Evolutionary conservation across 2,329 filamentous ascomycete species (phyloP).

Genomic region (Sclerotinia glacialis): DNA sequence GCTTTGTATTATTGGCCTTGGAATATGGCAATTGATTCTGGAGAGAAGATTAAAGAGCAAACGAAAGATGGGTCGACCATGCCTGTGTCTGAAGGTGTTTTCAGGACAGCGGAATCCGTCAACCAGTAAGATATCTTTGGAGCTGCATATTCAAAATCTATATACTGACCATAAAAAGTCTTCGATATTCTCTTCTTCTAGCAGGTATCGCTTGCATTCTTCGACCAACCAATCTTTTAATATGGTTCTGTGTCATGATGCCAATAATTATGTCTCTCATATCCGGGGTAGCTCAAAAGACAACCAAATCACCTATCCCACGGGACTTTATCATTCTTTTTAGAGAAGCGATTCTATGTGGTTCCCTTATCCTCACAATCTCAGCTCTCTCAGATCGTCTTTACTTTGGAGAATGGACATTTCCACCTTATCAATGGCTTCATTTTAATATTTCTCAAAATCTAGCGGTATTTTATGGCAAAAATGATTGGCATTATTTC

Average conservation of each 20-base stretch:
- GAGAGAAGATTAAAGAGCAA: neutral
- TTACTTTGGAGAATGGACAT: slow-evolving; percentile 83
- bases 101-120: slow-evolving; percentile 36
- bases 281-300: slow-evolving; percentile 41
- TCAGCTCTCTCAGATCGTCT: slow-evolving; percentile 68
- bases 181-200: slow-evolving; percentile 65
- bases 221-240: slow-evolving; percentile 82
- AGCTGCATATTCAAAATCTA: neutral
- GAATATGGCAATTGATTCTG: slow-evolving; percentile 54
- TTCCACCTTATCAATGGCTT: slow-evolving; percentile 83
- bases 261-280: slow-evolving; percentile 49
- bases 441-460: slow-evolving; percentile 88
- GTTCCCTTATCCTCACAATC: slow-evolving; percentile 57
- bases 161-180: slow-evolving; percentile 40
- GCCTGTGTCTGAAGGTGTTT: slow-evolving; percentile 16
- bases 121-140: slow-evolving; percentile 35
- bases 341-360: slow-evolving; percentile 64
- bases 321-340: slow-evolving; percentile 51
- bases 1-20: slow-evolving; percentile 87
- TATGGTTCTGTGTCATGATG: slow-evolving; percentile 71
- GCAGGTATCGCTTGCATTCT: slow-evolving; percentile 82
- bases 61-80: neutral
- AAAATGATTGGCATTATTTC: slow-evolving; percentile 91
- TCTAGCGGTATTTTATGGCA: slow-evolving; percentile 88
- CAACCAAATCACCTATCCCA: neutral